Conservation (phyloP, 805 yeast species). For the Priceomyces fermenticarens region DNA sequence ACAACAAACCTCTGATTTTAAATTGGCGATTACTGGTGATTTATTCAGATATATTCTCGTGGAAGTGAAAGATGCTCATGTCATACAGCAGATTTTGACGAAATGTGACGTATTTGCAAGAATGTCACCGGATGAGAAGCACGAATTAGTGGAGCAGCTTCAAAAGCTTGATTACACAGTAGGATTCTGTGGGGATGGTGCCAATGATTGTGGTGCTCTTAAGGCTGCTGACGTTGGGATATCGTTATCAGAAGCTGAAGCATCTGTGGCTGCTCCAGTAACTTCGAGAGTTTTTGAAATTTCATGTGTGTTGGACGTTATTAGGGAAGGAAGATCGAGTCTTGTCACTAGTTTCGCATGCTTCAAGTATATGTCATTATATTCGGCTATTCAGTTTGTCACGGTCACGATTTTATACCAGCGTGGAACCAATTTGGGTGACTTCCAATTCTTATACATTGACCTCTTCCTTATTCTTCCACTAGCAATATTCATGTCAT, state of each 20-base stretch:
- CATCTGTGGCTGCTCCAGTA: slow-evolving; percentile 98
- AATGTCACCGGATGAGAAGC: slow-evolving; percentile 99
- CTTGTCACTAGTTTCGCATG: slow-evolving; percentile 94
- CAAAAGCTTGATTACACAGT: slow-evolving; percentile 86
- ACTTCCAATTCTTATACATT: slow-evolving; percentile 92
- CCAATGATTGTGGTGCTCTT: slow-evolving; percentile 97
- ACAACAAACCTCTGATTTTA: slow-evolving; percentile 38
- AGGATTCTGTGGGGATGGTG: slow-evolving; percentile 99
- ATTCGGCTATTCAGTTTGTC: slow-evolving; percentile 93
- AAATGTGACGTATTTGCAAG: slow-evolving; percentile 83
- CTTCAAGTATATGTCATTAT: slow-evolving; percentile 95
- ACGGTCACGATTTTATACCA: slow-evolving; percentile 82
- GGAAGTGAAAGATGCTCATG: slow-evolving; percentile 38
- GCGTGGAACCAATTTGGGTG: slow-evolving; percentile 91
- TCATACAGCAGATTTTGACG: slow-evolving; percentile 58
- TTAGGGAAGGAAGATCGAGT: slow-evolving; percentile 92
- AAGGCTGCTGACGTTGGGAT: slow-evolving; percentile 98
- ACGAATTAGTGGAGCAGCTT: slow-evolving; percentile 85
- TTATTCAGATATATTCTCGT: slow-evolving; percentile 76
- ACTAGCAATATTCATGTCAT: slow-evolving; percentile 94
- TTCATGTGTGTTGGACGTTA: slow-evolving; percentile 87
- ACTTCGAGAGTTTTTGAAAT: slow-evolving; percentile 89
- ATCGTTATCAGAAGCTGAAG: slow-evolving; percentile 95
- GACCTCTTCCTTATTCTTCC: slow-evolving; percentile 90
- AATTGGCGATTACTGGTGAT: slow-evolving; percentile 90